phyloP scores from a whole-genome alignment of 768 basidiomycete genomes.

The Polyporus arcularius region DNA sequence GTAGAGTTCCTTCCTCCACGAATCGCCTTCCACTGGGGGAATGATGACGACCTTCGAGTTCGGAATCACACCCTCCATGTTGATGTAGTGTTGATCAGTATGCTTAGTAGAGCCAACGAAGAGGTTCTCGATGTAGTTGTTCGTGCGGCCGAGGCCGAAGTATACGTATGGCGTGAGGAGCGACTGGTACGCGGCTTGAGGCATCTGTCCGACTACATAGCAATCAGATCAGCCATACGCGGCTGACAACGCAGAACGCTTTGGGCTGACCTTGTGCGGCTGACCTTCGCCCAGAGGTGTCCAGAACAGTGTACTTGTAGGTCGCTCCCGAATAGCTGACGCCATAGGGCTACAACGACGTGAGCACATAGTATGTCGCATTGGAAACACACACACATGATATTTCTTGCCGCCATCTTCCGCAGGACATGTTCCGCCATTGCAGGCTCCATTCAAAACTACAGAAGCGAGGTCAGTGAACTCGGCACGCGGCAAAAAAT shows the following conservation, averaged over 20 bases:
- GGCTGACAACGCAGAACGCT: background rate
- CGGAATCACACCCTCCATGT: conserved; percentile 96
- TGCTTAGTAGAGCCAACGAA: conserved; percentile 93
- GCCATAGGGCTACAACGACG: conserved; percentile 72
- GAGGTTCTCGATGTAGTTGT: conserved; percentile 99
- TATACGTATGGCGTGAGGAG: conserved; percentile 92
- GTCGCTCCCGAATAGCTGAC: conserved; percentile 94
- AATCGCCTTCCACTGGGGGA: conserved; percentile 58
- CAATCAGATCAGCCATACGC: conserved; percentile 5
- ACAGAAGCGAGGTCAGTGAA: background rate
- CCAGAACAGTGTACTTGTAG: conserved; percentile 96
- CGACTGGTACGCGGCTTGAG: conserved; percentile 91
- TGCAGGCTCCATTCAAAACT: conserved; percentile 94
- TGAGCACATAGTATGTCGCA: background rate
- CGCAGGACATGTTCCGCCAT: conserved; percentile 73
- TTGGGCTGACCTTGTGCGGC: conserved; percentile 77
- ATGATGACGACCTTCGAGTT: conserved; percentile 97
- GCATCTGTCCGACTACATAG: conserved; percentile 83
- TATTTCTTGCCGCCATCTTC: conserved; percentile 64
- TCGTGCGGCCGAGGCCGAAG: conserved; percentile 95
- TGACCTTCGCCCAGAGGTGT: conserved; percentile 83
- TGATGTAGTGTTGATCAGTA: conserved; percentile 71
- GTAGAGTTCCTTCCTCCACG: conserved; percentile 89
- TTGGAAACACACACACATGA: conserved; percentile 49
- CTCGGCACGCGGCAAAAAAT: background rate